phyloP scores from a whole-genome alignment of 208 protist genomes.

The Leishmania guyanensis region DNA sequence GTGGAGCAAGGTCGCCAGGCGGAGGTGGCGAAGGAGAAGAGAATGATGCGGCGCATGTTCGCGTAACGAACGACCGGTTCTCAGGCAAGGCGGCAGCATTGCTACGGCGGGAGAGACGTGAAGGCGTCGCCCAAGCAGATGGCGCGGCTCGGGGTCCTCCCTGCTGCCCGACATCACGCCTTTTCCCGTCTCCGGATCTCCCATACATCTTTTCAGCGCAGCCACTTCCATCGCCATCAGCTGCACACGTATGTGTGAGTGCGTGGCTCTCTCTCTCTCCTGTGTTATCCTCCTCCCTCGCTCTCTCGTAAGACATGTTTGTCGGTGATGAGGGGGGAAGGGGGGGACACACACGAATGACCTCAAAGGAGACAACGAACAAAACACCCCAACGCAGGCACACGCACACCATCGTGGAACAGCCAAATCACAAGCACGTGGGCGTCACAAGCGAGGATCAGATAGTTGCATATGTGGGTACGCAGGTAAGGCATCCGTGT shows the following conservation, averaged over 20 bases:
- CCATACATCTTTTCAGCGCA: not conserved
- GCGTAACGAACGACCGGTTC: constrained; percentile 1
- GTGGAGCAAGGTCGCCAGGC: constrained; percentile 24
- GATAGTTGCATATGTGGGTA: not conserved
- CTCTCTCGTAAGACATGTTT: no score
- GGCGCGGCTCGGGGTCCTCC: not conserved
- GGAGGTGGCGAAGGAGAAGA: constrained; percentile 34
- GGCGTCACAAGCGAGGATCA: not conserved
- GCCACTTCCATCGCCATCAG: not conserved
- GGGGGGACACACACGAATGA: not conserved
- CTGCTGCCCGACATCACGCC: no score
- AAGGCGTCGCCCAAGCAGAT: not conserved
- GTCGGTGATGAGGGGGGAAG: not conserved
- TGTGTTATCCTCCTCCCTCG: not conserved
- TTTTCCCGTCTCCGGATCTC: no score
- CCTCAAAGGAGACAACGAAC: not conserved
- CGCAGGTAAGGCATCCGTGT: not conserved
- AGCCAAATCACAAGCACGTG: not conserved
- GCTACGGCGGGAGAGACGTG: not conserved
- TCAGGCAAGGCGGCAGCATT: not conserved
- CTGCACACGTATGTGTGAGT: not conserved
- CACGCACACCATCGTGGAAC: not conserved
- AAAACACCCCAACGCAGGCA: not conserved
- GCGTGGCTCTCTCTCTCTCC: not conserved
- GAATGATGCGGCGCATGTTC: constrained; percentile 76